A percentile compares a stretch with the other conserved stretches of the same genome.
phyloP scores from a whole-genome alignment of 495 filamentous ascomycete genomes.

The Chlorociboria aeruginascens region DNA sequence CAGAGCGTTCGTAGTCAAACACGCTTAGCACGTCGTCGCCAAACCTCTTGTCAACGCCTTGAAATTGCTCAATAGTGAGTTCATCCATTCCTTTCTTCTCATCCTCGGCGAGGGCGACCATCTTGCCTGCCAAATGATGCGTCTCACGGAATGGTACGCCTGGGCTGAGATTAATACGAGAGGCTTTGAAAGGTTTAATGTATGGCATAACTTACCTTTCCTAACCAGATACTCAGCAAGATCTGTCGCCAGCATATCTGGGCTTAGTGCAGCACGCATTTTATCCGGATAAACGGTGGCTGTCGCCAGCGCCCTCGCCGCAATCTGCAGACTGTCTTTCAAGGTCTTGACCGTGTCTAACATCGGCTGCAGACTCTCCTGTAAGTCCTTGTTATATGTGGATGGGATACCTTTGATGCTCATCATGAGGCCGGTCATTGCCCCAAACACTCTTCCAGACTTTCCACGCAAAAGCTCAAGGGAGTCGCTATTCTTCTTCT shows the following conservation, averaged over 20 bases:
- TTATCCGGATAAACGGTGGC: constrained; percentile 48
- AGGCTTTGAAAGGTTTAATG: constrained; percentile 6
- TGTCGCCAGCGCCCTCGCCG: constrained; percentile 27
- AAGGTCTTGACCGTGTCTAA: constrained; percentile 87
- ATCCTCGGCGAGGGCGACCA: constrained; percentile 52
- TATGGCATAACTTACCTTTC: constrained; percentile 12
- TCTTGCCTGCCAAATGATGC: constrained; percentile 12
- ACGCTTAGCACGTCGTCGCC: constrained; percentile 58
- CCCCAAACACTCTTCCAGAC: constrained; percentile 61
- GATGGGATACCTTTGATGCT: constrained; percentile 81
- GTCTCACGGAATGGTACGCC: constrained; percentile 16
- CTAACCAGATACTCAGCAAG: constrained; percentile 25
- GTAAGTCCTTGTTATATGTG: constrained; percentile 93
- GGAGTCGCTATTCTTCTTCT: constrained; percentile 60
- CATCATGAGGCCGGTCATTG: constrained; percentile 80
- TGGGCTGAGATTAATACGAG: constrained; percentile 10
- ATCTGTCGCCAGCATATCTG: constrained; percentile 47
- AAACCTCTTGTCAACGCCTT: constrained; percentile 64
- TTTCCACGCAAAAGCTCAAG: constrained; percentile 86
- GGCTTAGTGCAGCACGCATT: constrained; percentile 50
- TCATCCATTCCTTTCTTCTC: constrained; percentile 48
- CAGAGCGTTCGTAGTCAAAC: constrained; percentile 78
- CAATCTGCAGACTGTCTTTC: constrained; percentile 74
- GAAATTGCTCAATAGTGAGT: constrained; percentile 39
- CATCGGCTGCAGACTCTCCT: constrained; percentile 81